A percentile compares a stretch with the other conserved stretches of the same genome.
Conservation (phyloP, 345 rosid genomes). For the Euphorbia peplus region DNA sequence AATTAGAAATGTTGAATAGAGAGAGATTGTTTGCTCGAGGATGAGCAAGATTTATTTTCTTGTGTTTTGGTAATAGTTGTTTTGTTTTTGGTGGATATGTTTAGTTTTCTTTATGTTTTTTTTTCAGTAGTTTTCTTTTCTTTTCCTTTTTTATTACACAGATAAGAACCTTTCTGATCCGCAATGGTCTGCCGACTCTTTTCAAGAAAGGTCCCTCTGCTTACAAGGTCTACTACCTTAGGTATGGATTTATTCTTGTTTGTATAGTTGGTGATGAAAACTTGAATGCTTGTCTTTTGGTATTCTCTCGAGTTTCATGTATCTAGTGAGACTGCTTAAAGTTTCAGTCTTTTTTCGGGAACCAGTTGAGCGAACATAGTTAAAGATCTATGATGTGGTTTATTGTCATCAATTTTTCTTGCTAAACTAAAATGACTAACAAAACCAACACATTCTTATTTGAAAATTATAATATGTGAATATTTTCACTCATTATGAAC, state of each 20-base stretch:
- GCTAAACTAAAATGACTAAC: background rate
- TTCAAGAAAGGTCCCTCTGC: constrained; percentile 87
- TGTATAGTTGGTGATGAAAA: background rate
- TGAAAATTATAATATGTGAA: background rate
- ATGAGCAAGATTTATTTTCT: background rate
- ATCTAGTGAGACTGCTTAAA: background rate
- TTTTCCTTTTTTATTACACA: too few species aligned
- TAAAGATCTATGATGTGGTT: background rate
- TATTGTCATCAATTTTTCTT: background rate
- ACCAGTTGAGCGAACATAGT: background rate
- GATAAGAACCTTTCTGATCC: constrained; percentile 93
- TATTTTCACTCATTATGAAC: background rate
- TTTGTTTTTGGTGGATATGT: background rate
- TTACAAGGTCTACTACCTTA: constrained; percentile 68
- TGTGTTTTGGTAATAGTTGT: background rate
- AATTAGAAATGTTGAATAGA: too few species aligned
- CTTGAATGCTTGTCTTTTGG: background rate
- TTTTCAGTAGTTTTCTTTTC: too few species aligned
- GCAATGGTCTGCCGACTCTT: constrained; percentile 80
- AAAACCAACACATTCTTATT: background rate
- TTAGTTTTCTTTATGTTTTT: background rate
- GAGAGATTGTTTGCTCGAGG: background rate
- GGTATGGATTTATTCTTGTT: constrained; percentile 38
- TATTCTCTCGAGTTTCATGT: background rate
- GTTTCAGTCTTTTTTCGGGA: background rate